Conservation (phyloP, 306 rosid genomes). For the Gillenia trifoliata region DNA sequence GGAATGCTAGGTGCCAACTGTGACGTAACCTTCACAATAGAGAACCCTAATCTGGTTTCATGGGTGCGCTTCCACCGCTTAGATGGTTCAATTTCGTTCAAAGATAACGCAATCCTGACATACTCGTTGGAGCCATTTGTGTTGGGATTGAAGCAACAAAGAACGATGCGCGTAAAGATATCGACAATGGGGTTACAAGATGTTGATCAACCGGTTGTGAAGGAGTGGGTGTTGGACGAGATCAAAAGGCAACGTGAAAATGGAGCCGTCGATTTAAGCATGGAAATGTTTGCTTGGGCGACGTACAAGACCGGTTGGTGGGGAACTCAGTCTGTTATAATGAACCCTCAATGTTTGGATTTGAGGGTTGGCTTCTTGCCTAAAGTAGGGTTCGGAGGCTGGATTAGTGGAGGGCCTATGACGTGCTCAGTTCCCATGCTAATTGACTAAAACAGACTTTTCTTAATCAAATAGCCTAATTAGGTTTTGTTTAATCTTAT, state of each 20-base stretch:
- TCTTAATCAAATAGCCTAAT: not conserved
- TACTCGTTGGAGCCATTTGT: not conserved
- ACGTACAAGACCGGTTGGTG: not conserved
- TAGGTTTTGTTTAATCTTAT: not conserved
- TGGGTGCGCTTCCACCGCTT: not conserved
- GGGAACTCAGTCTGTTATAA: not conserved
- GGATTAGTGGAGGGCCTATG: not conserved
- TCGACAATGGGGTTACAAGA: not conserved
- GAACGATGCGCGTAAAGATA: not conserved
- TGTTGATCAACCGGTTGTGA: not conserved
- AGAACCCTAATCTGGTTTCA: not conserved
- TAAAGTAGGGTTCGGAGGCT: not conserved
- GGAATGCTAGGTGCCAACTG: not conserved
- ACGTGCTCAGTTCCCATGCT: not conserved
- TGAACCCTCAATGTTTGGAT: not conserved
- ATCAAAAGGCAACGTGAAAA: not conserved
- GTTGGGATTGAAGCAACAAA: not conserved
- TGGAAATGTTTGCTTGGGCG: not conserved
- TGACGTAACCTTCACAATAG: not conserved
- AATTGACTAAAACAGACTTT: not conserved
- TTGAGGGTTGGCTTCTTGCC: constrained; percentile 9
- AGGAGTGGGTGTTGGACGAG: not conserved
- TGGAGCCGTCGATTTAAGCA: not conserved
- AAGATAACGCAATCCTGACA: not conserved
- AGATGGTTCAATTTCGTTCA: not conserved